phyloP scores from a whole-genome alignment of 495 filamentous ascomycete species.

The Diplogelasinospora grovesii region DNA sequence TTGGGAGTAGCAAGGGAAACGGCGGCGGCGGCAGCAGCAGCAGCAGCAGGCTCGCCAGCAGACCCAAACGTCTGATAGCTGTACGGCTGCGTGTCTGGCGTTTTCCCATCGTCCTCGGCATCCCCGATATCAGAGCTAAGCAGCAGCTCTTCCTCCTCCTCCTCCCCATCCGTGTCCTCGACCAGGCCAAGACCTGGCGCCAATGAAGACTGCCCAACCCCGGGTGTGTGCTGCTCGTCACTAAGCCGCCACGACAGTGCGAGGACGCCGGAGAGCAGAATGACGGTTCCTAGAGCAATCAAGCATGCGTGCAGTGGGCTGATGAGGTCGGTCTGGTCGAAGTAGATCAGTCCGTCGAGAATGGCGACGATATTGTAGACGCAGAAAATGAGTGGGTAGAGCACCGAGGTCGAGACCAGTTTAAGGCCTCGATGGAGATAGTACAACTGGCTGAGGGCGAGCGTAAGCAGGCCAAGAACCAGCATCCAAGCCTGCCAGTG shows the following conservation, averaged over 20 bases:
- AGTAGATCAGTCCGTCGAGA: slow-evolving; percentile 94
- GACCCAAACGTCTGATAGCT: slow-evolving; percentile 40
- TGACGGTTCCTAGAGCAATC: slow-evolving; percentile 78
- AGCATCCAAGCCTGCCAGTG: slow-evolving; percentile 97
- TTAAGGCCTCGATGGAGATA: slow-evolving; percentile 92
- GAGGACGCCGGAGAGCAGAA: slow-evolving; percentile 82
- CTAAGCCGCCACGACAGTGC: slow-evolving; percentile 91
- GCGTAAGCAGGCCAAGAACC: slow-evolving; percentile 67
- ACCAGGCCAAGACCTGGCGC: slow-evolving; percentile 65
- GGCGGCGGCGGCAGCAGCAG: slow-evolving; percentile 4
- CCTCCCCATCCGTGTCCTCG: slow-evolving; percentile 55
- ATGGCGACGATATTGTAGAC: slow-evolving; percentile 99
- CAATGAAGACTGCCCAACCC: slow-evolving; percentile 53
- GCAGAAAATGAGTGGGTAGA: slow-evolving; percentile 98
- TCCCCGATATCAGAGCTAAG: slow-evolving; percentile 35
- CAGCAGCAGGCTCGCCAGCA: too few relatives aligned
- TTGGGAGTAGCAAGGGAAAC: slow-evolving; percentile 3
- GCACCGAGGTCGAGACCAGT: slow-evolving; percentile 87
- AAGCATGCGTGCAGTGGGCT: slow-evolving; percentile 68
- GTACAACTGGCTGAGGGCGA: slow-evolving; percentile 89
- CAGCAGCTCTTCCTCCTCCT: slow-evolving; percentile 36
- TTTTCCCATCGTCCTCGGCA: slow-evolving; percentile 26
- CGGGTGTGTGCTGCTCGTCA: slow-evolving; percentile 56
- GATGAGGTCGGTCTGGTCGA: slow-evolving; percentile 77
- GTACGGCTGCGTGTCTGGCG: slow-evolving; percentile 19